Evolutionary conservation across 352 stramenopile genomes (phyloP), one percentile per base, ranked within the genome.

Genomic region (Salisapilia sapeloensis): DNA sequence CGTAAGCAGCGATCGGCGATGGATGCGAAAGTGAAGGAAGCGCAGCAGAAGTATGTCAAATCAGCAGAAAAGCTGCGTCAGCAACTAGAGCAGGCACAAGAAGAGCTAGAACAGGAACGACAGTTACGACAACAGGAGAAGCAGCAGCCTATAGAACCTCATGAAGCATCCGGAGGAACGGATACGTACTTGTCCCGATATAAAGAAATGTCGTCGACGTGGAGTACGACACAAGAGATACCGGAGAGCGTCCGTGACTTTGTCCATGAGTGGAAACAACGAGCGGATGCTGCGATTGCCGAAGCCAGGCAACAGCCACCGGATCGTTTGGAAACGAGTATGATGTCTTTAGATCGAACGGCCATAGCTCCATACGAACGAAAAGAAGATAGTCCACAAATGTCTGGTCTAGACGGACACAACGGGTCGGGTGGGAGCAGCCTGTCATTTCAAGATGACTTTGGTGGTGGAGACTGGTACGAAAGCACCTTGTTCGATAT

Each of bases 41-140:
- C 53, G 18, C 43, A 60, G 11, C 12, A 45, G 8, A 38, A 38
- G 18, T 54, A 57, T 32, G 25, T 51, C n/a, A 24, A 42, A 9
- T 53, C 78, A 31, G 28, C 77, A n/a, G 33, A 53, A 8, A 32
- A 33, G 7, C 14, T 67, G 26, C 44, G 48, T 3, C 40, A 58
- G 12, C 36, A 82, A 31, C 33, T 83, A 9, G 57, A 60, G 11
- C 41, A 64, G 13, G 46, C 55, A 3, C 69, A 81, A 26, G 50
- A 70, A 16, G 34, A 69, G 40, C 37, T 89, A 30, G 41, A 79
- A 8, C 48, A 44, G 16, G 70, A 84, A 19, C 48, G 66, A 2
- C 51, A 56, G 2, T 58, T 75, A 14, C 50, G 69, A 9, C 38
- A 80, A 3, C 35, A 63, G 12, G 65, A 84, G 23, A 81, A 83